These are phyloP conservation scores for Fusarium ambrosium DNA, from an alignment of 2,329 filamentous ascomycete species.

Conservation along the genomic window DNA sequence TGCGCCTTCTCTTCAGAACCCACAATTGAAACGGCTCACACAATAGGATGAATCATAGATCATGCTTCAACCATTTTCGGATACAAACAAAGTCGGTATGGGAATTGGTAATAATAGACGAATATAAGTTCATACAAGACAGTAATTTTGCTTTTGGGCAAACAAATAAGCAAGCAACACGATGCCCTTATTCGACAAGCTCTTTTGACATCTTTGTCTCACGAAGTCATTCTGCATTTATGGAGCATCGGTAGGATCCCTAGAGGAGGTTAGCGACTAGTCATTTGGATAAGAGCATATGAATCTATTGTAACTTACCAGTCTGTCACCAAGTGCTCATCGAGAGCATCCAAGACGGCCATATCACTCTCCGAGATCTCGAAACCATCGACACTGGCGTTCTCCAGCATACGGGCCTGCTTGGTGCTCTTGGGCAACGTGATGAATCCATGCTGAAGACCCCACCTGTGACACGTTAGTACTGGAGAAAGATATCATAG, in stretches of 20 bases:
- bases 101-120: rapidly evolving
- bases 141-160: neutral
- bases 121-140: neutral
- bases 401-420: constrained; percentile 73
- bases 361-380: constrained; percentile 75
- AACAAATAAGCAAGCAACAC: neutral
- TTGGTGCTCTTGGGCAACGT: constrained; percentile 80
- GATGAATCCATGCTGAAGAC: constrained; percentile 79
- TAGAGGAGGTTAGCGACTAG: constrained; percentile 20
- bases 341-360: constrained; percentile 71
- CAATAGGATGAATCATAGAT: neutral
- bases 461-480: constrained; percentile 68
- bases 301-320: constrained; percentile 57
- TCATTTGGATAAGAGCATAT: neutral
- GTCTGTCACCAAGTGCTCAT: constrained; percentile 81
- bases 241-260: constrained; percentile 51
- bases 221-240: neutral
- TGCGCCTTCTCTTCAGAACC: no score
- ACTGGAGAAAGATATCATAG: neutral
- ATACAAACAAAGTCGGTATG: rapidly evolving
- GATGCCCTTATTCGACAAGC: neutral
- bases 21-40: no score
- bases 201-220: neutral
- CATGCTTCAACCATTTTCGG: neutral
- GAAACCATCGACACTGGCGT: constrained; percentile 72